Evolutionary conservation across 257 asterid species (phyloP).

Genomic region (Ehretia macrophylla): DNA sequence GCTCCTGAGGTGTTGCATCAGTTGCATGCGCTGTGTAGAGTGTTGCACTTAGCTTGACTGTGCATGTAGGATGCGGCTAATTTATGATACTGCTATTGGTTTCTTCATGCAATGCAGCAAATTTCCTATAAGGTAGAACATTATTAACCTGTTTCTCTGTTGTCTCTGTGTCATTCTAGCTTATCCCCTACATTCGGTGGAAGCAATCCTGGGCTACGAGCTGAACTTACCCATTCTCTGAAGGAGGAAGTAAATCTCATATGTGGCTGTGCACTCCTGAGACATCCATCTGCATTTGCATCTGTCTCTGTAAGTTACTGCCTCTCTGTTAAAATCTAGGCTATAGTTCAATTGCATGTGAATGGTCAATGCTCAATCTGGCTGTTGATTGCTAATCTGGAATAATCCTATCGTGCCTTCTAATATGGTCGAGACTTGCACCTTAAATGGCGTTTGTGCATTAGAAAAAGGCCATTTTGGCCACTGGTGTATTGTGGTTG

Average conservation of each 20-base stretch:
- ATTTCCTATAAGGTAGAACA: background rate
- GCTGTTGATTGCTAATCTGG: background rate
- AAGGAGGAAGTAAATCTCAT: slow-evolving; percentile 75
- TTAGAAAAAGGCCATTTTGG: no score
- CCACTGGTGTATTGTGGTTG: no score
- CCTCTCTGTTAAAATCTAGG: background rate
- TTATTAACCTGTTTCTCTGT: slow-evolving; percentile 2
- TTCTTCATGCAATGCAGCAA: background rate
- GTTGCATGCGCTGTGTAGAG: background rate
- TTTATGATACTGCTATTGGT: background rate
- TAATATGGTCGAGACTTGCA: no score
- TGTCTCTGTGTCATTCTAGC: slow-evolving; percentile 24
- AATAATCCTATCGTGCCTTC: background rate
- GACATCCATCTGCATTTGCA: slow-evolving; percentile 79
- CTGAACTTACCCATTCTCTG: slow-evolving; percentile 79
- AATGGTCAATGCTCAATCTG: background rate
- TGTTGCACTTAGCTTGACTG: background rate
- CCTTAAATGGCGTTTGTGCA: no score
- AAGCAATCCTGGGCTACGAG: slow-evolving; percentile 70
- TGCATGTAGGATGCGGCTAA: background rate
- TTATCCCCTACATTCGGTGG: slow-evolving; percentile 91
- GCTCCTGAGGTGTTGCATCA: background rate
- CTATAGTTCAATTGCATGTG: background rate
- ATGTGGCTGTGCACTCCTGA: slow-evolving; percentile 69
- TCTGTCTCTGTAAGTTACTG: slow-evolving; percentile 66